phyloP scores from a whole-genome alignment of 2,329 filamentous ascomycete species.

The Coleophoma cylindrospora region DNA sequence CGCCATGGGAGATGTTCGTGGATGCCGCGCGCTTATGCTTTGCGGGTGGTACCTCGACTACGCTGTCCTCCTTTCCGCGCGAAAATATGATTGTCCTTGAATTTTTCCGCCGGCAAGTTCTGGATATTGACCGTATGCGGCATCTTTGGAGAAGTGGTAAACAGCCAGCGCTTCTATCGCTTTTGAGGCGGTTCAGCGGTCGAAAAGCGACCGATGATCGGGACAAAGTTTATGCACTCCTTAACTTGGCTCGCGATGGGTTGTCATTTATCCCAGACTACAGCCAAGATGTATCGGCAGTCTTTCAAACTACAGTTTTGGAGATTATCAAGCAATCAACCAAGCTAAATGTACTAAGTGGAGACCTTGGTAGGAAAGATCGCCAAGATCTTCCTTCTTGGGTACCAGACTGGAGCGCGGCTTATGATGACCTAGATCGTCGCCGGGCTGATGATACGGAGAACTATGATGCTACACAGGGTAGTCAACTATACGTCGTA shows the following conservation, averaged over 20 bases:
- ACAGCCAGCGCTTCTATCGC: background rate
- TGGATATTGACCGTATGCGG: constrained; percentile 7
- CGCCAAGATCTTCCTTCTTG: constrained; percentile 5
- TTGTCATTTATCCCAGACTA: constrained; percentile 2
- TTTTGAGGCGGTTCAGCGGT: constrained; percentile 6
- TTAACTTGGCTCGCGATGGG: background rate
- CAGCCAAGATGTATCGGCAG: background rate
- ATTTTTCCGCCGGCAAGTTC: constrained; percentile 3
- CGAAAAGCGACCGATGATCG: constrained; percentile 9
- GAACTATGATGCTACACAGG: constrained; percentile 1
- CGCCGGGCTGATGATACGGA: constrained; percentile 1
- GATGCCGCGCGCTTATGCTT: background rate
- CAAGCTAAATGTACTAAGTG: constrained; percentile 4
- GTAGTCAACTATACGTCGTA: background rate
- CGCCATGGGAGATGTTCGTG: background rate
- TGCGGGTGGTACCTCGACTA: too few species aligned
- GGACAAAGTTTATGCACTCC: constrained; percentile 11
- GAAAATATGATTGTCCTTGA: constrained; percentile 2
- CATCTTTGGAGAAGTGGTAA: background rate
- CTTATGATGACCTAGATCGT: constrained; percentile 2
- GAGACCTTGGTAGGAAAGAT: constrained; percentile 3
- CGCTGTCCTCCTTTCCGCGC: background rate
- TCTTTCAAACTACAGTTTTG: constrained; percentile 1
- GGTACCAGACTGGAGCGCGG: constrained; percentile 1
- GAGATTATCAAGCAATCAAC: background rate